Percentiles rank a stretch among this genome's conserved stretches.
These are phyloP conservation scores for Lentinula novae-zelandiae DNA, from an alignment of 1,284 basidiomycete species.

Conservation along the genomic window DNA sequence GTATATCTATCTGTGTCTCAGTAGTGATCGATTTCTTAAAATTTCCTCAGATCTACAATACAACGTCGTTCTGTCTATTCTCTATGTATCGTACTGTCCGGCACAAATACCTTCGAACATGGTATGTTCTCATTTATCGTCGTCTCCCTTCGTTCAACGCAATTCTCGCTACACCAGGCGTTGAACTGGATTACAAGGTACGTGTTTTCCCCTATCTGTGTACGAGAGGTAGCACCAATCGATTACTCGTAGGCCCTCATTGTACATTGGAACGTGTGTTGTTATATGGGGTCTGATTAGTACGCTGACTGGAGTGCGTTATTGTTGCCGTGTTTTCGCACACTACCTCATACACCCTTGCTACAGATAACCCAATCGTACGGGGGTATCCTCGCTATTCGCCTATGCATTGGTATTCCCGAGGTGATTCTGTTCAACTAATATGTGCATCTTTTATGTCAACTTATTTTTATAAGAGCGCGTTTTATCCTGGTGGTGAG, in stretches of 20 bases:
- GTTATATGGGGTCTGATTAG: conserved; percentile 64
- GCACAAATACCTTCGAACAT: conserved; percentile 67
- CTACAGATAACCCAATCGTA: conserved; percentile 50
- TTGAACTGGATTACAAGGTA: conserved; percentile 51
- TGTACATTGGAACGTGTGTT: conserved; percentile 59
- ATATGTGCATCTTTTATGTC: background rate
- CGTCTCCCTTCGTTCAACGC: background rate
- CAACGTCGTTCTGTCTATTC: conserved; percentile 51
- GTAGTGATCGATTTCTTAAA: background rate
- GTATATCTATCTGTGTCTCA: background rate
- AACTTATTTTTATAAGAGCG: conserved; percentile 32
- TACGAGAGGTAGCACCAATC: background rate
- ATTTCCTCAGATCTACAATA: conserved; percentile 52
- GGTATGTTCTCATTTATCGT: conserved; percentile 35
- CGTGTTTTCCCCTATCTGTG: background rate
- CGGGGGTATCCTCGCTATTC: conserved; percentile 52
- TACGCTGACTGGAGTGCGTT: conserved; percentile 53
- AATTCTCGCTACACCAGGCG: conserved; percentile 30
- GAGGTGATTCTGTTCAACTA: conserved; percentile 34
- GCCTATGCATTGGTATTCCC: conserved; percentile 60
- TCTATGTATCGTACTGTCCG: conserved; percentile 59
- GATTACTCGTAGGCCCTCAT: conserved; percentile 43
- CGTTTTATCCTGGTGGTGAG: conserved; percentile 54
- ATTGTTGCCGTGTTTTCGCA: background rate
- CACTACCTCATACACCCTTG: background rate